phyloP scores from a whole-genome alignment of 805 yeast species.

The Candida montana region DNA sequence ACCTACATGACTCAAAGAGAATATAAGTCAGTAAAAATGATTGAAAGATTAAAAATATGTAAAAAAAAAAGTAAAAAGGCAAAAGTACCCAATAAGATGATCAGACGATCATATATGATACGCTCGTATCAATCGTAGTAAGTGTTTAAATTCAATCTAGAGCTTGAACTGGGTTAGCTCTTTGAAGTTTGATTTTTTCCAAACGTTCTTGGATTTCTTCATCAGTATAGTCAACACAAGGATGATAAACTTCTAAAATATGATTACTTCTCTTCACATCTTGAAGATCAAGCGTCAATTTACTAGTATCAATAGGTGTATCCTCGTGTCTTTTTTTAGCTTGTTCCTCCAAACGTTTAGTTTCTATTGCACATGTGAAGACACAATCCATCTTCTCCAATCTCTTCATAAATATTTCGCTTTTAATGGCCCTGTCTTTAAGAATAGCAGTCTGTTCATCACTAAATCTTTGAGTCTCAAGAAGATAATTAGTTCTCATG shows the following conservation, averaged over 20 bases:
- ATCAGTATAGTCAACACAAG: slow-evolving; percentile 1
- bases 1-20: no score
- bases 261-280: slow-evolving; percentile 4
- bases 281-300: not conserved
- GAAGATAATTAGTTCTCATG: not conserved
- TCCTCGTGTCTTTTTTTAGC: not conserved
- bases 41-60: not conserved
- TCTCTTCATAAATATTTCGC: not conserved
- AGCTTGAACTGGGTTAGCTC: not conserved
- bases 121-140: no score
- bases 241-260: not conserved
- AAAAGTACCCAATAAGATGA: no score
- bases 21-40: not conserved
- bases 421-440: not conserved
- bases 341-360: not conserved
- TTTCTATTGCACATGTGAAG: no score
- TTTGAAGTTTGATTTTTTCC: not conserved
- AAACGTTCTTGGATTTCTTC: not conserved
- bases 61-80: not conserved
- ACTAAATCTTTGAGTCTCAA: not conserved
- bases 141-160: not conserved
- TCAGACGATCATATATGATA: no score
- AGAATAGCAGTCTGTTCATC: not conserved
- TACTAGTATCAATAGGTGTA: not conserved
- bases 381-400: not conserved